Base-by-base conservation (phyloP, 2,329 filamentous ascomycete species). In the Clonostachys rosea region DNA sequence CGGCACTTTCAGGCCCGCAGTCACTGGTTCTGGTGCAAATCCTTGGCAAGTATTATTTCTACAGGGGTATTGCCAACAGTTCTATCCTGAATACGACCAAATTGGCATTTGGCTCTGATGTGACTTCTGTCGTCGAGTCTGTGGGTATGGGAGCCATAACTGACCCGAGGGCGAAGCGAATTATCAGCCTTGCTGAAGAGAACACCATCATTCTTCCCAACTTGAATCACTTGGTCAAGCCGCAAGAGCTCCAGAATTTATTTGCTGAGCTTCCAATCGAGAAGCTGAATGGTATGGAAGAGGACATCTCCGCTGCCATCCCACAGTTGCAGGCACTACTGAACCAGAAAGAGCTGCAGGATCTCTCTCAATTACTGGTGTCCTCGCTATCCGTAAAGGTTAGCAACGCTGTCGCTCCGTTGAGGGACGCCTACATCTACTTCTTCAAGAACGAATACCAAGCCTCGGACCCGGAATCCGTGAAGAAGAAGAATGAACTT, bases 1-100 rank as follows among this genome's bases (percentile, higher is more conserved):
- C 50, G 8, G 50, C 50, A 16, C 47, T 52, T 17, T 50, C 52
- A 24, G 52, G 52, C 17, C 50, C 50, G 9, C 50, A 52, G 43
- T 52, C 52, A 5, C 40, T 54, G 24, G 47, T 54, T 43, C 18
- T 54, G 34, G 48, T 48, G 12, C 42, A 50, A 14, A 46, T 52
- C 14, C 34, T 8, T 2, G 42, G 49, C 12, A 50, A 45, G 3
- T 51, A 41, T 44, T 54, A 54, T 34, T 53, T 53, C 34, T 53
- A 53, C 47, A 34, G 51, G 33, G 51, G 51, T 18, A 44, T 53
- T 18, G 49, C 47, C 12, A 53, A 53, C 16, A 42, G 36, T 6
- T 34, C 3, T 10, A 24, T 49, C 45, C 20, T 53, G 3, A 42
- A 53, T 20, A 49, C 51, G 7, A 48, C 51, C 3, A 14, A 30